These are phyloP conservation scores for Aquanectria penicillioides DNA, from an alignment of 2,329 filamentous ascomycete genomes.

Conservation along the genomic window DNA sequence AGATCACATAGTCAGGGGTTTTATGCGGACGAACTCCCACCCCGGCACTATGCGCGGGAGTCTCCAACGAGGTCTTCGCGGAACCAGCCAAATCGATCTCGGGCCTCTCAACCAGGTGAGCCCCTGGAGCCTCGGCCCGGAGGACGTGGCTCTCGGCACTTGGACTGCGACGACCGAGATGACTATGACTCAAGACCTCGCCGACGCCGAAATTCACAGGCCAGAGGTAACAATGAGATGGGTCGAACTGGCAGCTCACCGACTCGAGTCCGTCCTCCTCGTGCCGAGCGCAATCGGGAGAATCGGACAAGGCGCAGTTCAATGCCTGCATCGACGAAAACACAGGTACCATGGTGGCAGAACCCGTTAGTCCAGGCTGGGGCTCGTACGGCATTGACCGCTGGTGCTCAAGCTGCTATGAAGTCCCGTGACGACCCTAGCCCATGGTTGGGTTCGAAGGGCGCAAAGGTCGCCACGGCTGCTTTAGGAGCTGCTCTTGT, in stretches of 20 bases:
- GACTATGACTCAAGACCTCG: conserved; percentile 20
- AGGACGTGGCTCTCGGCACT: conserved; percentile 23
- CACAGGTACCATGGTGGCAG: conserved; percentile 47
- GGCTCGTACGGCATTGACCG: conserved; percentile 57
- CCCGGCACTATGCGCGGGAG: conserved; percentile 9
- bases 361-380: conserved; percentile 53
- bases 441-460: conserved; percentile 59
- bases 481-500: conserved; percentile 60
- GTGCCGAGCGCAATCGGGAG: conserved; percentile 27
- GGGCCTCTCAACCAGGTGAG: conserved; percentile 13
- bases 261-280: conserved; percentile 37
- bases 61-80: conserved; percentile 13
- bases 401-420: conserved; percentile 60
- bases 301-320: conserved; percentile 43
- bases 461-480: conserved; percentile 59
- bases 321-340: conserved; percentile 45
- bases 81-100: conserved; percentile 29
- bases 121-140: conserved; percentile 28
- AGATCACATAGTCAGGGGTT: conserved; percentile 11
- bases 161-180: conserved; percentile 33
- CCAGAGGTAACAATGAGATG: conserved; percentile 28
- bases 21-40: neutral
- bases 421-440: conserved; percentile 56
- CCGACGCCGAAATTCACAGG: conserved; percentile 38
- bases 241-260: conserved; percentile 25